Evolutionary conservation across 2,329 filamentous ascomycete genomes (phyloP), one percentile per base, ranked within the genome.

Genomic region (Ophiocordyceps unilateralis): DNA sequence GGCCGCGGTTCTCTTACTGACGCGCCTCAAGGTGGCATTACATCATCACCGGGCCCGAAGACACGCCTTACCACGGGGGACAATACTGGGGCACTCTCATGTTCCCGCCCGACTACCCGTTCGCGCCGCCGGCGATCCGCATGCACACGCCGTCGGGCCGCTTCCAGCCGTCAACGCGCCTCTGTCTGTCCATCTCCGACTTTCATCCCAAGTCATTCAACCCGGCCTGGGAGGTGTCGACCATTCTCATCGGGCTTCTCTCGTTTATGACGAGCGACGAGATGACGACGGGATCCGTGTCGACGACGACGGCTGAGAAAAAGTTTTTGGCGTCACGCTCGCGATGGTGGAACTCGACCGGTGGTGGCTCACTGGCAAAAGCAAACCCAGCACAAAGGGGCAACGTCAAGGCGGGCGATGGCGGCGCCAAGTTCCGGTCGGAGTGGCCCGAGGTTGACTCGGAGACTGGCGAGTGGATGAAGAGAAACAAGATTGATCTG

Each of bases 231-330:
- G 89, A 94, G 57, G 91, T 98, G 8, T 89, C 83, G 43, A 98
- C 91, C 1, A 98, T 98, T 49, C 68, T 98, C 15, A 93, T 93
- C 44, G 91, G 91, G 10, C 74, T 98, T 23, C 69, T 96, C 48
- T 93, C 83, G 34, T 98, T 98, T 64, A 98, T 98, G 91, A 96
- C 89, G 2, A 86, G 84, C 50, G 89, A 98, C 57, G 91, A 98
- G 66, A 95, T 96, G 83, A 98, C 91, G 0, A 96, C 91, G 0
- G 91, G 91, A 2, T 88, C 81, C 24, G 76, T 98, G 24, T 80
- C 81, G 6, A 84, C 80, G 17, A 81, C 76, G 0, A 75, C 84
- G 41, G 68, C 74, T 4, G 88, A 96, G 67, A 76, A 89, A 47
- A 81, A 77, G 58, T 74, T 81, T 53, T 76, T 87, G 41, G 87